Percentiles rank a stretch among this genome's conserved stretches.
phyloP scores from a whole-genome alignment of 1,139 yeast genomes.

The Blastobotrys capitulatus region DNA sequence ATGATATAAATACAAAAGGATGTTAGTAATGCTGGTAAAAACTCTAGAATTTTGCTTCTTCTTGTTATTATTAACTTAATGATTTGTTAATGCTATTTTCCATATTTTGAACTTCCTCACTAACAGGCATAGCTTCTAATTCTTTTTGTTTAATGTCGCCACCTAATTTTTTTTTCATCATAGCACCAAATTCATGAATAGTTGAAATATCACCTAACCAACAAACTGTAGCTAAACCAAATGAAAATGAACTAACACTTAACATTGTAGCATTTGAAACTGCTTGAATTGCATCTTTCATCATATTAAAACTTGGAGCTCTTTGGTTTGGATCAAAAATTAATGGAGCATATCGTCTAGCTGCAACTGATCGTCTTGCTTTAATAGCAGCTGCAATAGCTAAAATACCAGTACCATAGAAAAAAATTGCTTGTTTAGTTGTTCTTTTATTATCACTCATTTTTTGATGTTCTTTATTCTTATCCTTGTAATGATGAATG shows the following conservation, averaged over 20 bases:
- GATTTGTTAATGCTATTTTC: slow-evolving; percentile 41
- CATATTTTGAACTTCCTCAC: slow-evolving; percentile 56
- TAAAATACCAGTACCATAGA: slow-evolving; percentile 65
- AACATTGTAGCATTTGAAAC: slow-evolving; percentile 75
- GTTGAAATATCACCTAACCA: slow-evolving; percentile 74
- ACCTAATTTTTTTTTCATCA: slow-evolving; percentile 62
- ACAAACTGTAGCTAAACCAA: slow-evolving; percentile 68
- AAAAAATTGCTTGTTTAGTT: slow-evolving; percentile 62
- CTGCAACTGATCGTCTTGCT: slow-evolving; percentile 67
- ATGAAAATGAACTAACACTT: slow-evolving; percentile 66
- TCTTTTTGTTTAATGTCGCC: slow-evolving; percentile 47
- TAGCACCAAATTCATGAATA: slow-evolving; percentile 64
- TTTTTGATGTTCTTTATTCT: background rate
- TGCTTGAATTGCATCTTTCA: slow-evolving; percentile 82
- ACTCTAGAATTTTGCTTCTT: too few species aligned
- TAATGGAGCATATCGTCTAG: slow-evolving; percentile 70
- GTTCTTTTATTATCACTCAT: slow-evolving; percentile 28
- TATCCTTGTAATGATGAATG: background rate
- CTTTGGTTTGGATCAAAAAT: slow-evolving; percentile 81
- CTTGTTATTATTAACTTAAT: background rate
- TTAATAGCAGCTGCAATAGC: slow-evolving; percentile 69
- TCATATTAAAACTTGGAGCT: slow-evolving; percentile 76
- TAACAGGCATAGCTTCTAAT: slow-evolving; percentile 50
- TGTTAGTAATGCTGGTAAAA: too few species aligned
- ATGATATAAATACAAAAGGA: background rate